Evolutionary conservation across 2,329 filamentous ascomycete species (phyloP).

Genomic region (Talaromyces sp.): DNA sequence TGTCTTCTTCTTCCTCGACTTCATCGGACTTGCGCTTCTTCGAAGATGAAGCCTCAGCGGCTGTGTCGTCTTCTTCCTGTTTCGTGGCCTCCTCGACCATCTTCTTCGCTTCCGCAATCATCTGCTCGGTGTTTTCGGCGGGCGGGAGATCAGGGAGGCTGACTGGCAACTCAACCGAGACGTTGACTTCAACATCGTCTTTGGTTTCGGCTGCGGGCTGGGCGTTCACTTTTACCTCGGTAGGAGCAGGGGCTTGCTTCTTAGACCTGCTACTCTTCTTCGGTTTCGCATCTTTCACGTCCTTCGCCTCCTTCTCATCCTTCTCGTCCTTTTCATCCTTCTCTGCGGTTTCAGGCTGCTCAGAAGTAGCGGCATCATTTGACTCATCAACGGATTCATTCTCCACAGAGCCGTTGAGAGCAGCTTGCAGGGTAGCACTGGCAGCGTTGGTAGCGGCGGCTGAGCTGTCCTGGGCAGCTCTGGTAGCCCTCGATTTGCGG

Average conservation of each 20-base stretch:
- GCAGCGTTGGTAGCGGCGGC: slow-evolving; percentile 46
- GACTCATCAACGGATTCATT: slow-evolving; percentile 20
- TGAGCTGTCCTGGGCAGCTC: slow-evolving; percentile 45
- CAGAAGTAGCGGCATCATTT: slow-evolving; percentile 24
- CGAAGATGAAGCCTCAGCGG: slow-evolving; percentile 18
- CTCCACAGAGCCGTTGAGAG: slow-evolving; percentile 37
- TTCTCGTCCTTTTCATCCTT: slow-evolving; percentile 16
- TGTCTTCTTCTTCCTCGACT: slow-evolving; percentile 49
- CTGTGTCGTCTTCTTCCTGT: slow-evolving; percentile 35
- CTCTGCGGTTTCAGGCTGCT: slow-evolving; percentile 17
- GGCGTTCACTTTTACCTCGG: slow-evolving; percentile 63
- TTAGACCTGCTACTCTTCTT: slow-evolving; percentile 16
- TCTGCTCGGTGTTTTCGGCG: slow-evolving; percentile 71
- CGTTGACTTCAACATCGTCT: slow-evolving; percentile 62
- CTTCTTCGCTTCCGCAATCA: slow-evolving; percentile 80
- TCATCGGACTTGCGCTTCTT: slow-evolving; percentile 73
- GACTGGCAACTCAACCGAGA: slow-evolving; percentile 71
- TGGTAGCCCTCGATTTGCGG: slow-evolving; percentile 50
- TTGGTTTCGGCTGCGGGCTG: slow-evolving; percentile 56
- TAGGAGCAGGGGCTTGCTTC: slow-evolving; percentile 17
- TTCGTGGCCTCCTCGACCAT: slow-evolving; percentile 74
- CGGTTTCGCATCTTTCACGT: slow-evolving; percentile 2
- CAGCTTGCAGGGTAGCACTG: slow-evolving; percentile 45
- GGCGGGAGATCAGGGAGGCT: slow-evolving; percentile 63
- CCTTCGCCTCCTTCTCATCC: slow-evolving; percentile 17